phyloP scores from a whole-genome alignment of 2,329 filamentous ascomycete genomes.

The Blastomyces parvus region DNA sequence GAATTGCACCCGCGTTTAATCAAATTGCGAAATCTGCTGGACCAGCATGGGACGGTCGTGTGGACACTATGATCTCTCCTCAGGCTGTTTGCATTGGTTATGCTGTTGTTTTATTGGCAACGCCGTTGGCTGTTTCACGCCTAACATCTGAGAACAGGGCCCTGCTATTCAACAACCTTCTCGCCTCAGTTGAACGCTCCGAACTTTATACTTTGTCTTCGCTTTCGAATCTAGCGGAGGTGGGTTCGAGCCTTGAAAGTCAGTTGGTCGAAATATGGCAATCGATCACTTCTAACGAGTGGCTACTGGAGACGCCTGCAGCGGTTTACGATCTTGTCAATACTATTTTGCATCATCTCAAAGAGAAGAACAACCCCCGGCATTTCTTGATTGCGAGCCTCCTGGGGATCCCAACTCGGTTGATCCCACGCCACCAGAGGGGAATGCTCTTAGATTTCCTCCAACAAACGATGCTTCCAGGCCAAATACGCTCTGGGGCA shows the following conservation, averaged over 20 bases:
- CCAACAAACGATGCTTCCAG: constrained; percentile 25
- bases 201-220: background rate
- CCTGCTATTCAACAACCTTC: constrained; percentile 26
- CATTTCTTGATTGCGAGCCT: constrained; percentile 28
- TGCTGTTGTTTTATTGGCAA: constrained; percentile 26
- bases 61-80: constrained; percentile 27
- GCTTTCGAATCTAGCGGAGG: background rate
- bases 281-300: constrained; percentile 32
- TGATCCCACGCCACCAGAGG: constrained; percentile 32
- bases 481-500: constrained; percentile 20
- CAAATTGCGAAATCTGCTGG: constrained; percentile 22
- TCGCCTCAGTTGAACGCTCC: constrained; percentile 14
- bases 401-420: constrained; percentile 28
- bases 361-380: constrained; percentile 23
- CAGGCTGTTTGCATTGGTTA: constrained; percentile 25
- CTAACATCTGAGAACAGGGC: constrained; percentile 25
- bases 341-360: constrained; percentile 27
- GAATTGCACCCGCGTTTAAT: constrained; percentile 10
- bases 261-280: constrained; percentile 31
- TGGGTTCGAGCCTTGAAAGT: background rate
- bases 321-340: constrained; percentile 28
- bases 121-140: constrained; percentile 23
- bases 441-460: constrained; percentile 28
- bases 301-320: constrained; percentile 27
- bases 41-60: constrained; percentile 31